Evolutionary conservation across 768 basidiomycete genomes (phyloP).

Genomic region (Lactarius pseudohatsudake): DNA sequence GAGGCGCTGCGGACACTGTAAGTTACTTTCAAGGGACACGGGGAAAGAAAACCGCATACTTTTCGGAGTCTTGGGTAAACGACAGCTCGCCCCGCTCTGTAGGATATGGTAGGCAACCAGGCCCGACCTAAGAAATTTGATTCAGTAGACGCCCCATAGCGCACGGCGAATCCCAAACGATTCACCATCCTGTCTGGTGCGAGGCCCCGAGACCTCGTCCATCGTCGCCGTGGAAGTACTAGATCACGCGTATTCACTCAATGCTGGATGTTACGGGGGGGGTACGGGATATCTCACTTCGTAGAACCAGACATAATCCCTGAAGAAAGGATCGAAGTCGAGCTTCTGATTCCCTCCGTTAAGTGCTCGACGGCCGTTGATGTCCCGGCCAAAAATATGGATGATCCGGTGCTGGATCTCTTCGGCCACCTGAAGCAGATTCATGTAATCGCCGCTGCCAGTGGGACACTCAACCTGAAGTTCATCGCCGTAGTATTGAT

Average conservation of each 20-base stretch:
- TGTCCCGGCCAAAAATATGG: constrained; percentile 94
- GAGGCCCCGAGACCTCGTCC: constrained; percentile 97
- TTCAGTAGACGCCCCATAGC: not conserved
- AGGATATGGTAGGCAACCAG: constrained; percentile 89
- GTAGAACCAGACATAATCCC: constrained; percentile 96
- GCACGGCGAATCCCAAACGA: not conserved
- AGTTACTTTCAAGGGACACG: not conserved
- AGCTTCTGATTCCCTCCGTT: constrained; percentile 89
- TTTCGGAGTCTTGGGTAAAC: constrained; percentile 90
- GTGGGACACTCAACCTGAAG: constrained; percentile 96
- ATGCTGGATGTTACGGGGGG: not conserved
- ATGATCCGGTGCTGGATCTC: constrained; percentile 99
- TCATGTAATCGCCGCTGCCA: constrained; percentile 97
- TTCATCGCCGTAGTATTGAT: constrained; percentile 95
- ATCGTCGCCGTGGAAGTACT: constrained; percentile 65
- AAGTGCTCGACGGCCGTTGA: constrained; percentile 80
- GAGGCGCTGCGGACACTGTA: constrained; percentile 35
- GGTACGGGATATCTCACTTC: constrained; percentile 51
- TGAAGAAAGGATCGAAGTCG: constrained; percentile 92
- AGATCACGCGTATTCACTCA: not conserved
- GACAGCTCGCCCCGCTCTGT: constrained; percentile 85
- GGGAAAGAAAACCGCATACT: constrained; percentile 52
- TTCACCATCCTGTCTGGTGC: constrained; percentile 96
- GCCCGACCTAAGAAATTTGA: constrained; percentile 59
- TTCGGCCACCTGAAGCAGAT: constrained; percentile 88